phyloP scores from a whole-genome alignment of 2,329 filamentous ascomycete genomes.

The Neoscytalidium dimidiatum region DNA sequence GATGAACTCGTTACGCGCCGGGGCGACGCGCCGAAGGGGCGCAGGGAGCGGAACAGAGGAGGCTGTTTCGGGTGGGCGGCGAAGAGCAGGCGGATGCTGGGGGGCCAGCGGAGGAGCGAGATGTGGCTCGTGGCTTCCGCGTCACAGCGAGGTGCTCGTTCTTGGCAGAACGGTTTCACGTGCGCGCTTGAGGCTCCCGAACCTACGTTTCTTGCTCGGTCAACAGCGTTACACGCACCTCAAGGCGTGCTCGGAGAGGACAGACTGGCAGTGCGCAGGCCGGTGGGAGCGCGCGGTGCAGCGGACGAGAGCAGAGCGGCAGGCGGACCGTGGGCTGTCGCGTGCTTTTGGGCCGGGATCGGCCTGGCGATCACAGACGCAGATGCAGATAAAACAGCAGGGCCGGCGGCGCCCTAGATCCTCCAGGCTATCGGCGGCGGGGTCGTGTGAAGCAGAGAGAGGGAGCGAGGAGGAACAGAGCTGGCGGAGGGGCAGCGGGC shows the following conservation, averaged over 20 bases:
- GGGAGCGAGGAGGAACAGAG: not conserved
- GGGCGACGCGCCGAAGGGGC: conserved; percentile 16
- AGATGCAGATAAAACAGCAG: conserved; percentile 15
- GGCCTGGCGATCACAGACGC: conserved; percentile 11
- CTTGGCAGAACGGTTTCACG: conserved; percentile 17
- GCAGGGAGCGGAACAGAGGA: not conserved
- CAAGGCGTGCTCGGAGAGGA: not conserved
- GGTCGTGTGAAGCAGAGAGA: not conserved
- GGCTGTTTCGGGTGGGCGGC: not conserved
- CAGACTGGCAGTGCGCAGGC: conserved; percentile 14
- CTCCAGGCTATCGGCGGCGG: conserved; percentile 2
- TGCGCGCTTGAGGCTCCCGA: not conserved
- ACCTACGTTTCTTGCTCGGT: not conserved
- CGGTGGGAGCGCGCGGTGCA: conserved; percentile 10
- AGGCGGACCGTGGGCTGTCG: conserved; percentile 17
- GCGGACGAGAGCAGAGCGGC: conserved; percentile 11
- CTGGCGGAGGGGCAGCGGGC: not conserved
- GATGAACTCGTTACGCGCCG: conserved; percentile 10
- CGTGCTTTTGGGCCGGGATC: conserved; percentile 20
- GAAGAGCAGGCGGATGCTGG: conserved; percentile 2
- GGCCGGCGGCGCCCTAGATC: conserved; percentile 13
- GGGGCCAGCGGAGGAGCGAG: conserved; percentile 14
- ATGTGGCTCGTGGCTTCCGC: conserved; percentile 19
- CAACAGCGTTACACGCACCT: not conserved
- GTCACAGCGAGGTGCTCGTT: not conserved